Base-by-base conservation (phyloP, 2,329 filamentous ascomycete species). In the Sporothrix schenckii region DNA sequence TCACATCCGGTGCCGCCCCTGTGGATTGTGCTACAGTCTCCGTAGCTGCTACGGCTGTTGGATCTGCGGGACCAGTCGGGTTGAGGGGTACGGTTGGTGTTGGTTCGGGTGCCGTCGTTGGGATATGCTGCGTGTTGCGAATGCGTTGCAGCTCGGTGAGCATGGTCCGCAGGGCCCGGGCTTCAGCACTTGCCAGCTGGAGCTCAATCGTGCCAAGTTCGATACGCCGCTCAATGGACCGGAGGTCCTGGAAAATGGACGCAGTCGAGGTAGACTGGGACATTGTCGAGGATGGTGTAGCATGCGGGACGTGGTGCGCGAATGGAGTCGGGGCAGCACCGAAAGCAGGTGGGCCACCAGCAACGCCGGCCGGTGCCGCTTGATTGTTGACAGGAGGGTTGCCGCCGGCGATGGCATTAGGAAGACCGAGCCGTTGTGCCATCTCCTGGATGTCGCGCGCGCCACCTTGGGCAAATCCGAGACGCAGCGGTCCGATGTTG, bases 401-500 rank as follows among this genome's bases (percentile, higher is more conserved):
- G 50, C 53, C 74, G 49, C 44, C 66, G 14, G 54, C 71, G n/a
- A 72, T 78, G 49, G 79, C 77, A 3, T 77, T 78, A 5, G 80
- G 81, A 24, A 83, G 75, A 34, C 87, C 87, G 74, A 92, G 83
- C 72, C 87, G 87, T 72, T 89, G 87, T 5, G 87, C 89, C 74
- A 92, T 81, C 73, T 92, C 89, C 69, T 88, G 85, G 47, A 92
- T 84, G 71, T 92, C 87, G 24, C 85, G 81, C 4, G 77, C 83
- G 79, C 80, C 89, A 78, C 79, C 91, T 82, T 92, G 89, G n/a
- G 90, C 92, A 75, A 94, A 92, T 0, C 90, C 92, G 27, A 95
- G 81, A 39, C 91, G 84, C 44, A 95, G 81, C 2, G 92, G 92
- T 0, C 92, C 92, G 61, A 95, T 80, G 65, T 80, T 79, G 72